phyloP scores from a whole-genome alignment of 2,329 filamentous ascomycete genomes.

The Colletotrichum lindemuthianum region DNA sequence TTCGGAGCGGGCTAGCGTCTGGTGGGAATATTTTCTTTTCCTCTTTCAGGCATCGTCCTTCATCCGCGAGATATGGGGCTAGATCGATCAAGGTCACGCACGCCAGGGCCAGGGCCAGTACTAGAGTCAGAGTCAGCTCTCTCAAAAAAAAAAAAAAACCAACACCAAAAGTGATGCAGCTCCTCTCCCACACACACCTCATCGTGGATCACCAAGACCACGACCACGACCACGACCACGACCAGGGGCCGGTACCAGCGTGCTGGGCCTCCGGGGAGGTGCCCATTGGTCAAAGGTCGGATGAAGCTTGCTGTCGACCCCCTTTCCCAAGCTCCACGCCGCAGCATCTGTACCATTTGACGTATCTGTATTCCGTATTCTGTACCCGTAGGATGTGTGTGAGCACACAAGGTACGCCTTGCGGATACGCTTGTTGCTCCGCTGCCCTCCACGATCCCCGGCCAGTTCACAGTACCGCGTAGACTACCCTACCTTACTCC shows the following conservation, averaged over 20 bases:
- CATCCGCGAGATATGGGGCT: conserved; percentile 14
- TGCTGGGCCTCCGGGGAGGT: conserved; percentile 31
- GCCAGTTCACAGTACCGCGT: background rate
- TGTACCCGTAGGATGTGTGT: too few species aligned
- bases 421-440: too few species aligned
- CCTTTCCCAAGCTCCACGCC: conserved; percentile 12
- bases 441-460: background rate
- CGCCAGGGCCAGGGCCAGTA: background rate
- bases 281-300: conserved; percentile 24
- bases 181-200: too few species aligned
- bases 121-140: too few species aligned
- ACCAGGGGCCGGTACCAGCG: conserved; percentile 10
- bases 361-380: too few species aligned
- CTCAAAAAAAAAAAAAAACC: too few species aligned
- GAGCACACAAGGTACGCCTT: too few species aligned
- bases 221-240: too few species aligned
- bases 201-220: too few species aligned
- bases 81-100: conserved; percentile 25
- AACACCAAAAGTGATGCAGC: too few species aligned
- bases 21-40: conserved; percentile 3
- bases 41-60: conserved; percentile 28
- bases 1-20: background rate
- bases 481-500: too few species aligned
- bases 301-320: conserved; percentile 17
- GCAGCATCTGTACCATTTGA: background rate